phyloP scores from a whole-genome alignment of 139 green algal genomes.

The Spirogloea muscicola region DNA sequence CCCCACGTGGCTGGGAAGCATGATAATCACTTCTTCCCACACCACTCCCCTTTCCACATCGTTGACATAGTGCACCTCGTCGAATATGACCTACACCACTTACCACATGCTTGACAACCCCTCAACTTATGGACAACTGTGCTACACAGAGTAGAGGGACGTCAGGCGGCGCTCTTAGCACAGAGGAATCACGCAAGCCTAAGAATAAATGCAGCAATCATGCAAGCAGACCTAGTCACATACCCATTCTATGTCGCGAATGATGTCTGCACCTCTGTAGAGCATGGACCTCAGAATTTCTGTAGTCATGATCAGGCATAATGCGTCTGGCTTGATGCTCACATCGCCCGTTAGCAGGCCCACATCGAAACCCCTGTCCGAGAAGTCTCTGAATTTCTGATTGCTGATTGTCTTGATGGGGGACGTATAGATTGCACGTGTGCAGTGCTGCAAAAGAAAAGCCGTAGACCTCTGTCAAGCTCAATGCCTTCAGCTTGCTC shows the following conservation, averaged over 20 bases:
- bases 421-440: constrained; percentile 82
- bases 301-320: constrained; percentile 97
- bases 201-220: too few relatives aligned
- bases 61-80: constrained; percentile 96
- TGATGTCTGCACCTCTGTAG: constrained; percentile 77
- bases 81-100: constrained; percentile 91
- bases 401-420: constrained; percentile 99
- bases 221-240: too few relatives aligned
- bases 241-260: constrained; percentile 82
- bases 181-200: too few relatives aligned
- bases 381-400: constrained; percentile 98
- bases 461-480: neutral
- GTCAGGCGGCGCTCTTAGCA: too few relatives aligned
- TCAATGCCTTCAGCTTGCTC: neutral
- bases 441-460: constrained; percentile 41
- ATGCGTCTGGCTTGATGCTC: constrained; percentile 76
- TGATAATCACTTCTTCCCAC: constrained; percentile 96
- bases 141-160: too few relatives aligned
- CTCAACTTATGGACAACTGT: too few relatives aligned
- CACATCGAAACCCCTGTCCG: constrained; percentile 43
- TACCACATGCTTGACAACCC: too few relatives aligned
- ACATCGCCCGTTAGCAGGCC: constrained; percentile 94
- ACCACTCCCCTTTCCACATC: constrained; percentile 70
- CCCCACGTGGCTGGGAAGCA: constrained; percentile 89
- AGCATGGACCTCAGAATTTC: constrained; percentile 95